Evolutionary conservation across 1,139 yeast species (phyloP), one percentile per base, ranked within the genome.

Genomic region (Yamadazyma membranifaciens): DNA sequence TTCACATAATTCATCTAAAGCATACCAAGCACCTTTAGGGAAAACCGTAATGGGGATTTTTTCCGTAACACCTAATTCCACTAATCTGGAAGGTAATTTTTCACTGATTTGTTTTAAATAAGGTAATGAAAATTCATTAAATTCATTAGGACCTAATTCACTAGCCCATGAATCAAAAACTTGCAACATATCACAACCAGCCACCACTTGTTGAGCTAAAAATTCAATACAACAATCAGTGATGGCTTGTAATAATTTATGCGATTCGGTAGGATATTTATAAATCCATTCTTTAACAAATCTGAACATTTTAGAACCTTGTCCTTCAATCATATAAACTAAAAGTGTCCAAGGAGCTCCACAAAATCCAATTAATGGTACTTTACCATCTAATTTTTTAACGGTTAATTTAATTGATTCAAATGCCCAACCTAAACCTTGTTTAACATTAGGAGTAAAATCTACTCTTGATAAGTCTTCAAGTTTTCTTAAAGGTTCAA

Each of bases 131-230:
- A 89, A 94, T 59, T 86, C 91, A 48, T 75, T 74, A 62, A 92
- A 92, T 57, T 92, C 98, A 41, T 70, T 70, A 12, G 97, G 95
- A 1, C 96, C 94, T 46, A 92, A 74, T 64, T 92, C 98, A 42
- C 98, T 96, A 38, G 96, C 98, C 96, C 97, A 91, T 17, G 96
- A 87, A 59, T 92, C 98, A 59, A 92, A 92, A 26, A 92, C 88
- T 64, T 92, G 98, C 46, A 92, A 73, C 83, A 92, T 89, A 67
- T 92, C 98, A 24, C 98, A 98, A 48, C 98, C 98, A 2, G 98
- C 98, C 50, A 83, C 82, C 38, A 92, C 96, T 64, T 92, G 98
- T 54, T 85, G 87, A 3, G 96, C 95, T 57, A 92, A 75, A 56
- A 91, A 94, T 59, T 92, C 98, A 32, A 91, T 71, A 45, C 97